Base-by-base conservation (phyloP, 768 basidiomycete genomes). In the Amanita inopinata region DNA sequence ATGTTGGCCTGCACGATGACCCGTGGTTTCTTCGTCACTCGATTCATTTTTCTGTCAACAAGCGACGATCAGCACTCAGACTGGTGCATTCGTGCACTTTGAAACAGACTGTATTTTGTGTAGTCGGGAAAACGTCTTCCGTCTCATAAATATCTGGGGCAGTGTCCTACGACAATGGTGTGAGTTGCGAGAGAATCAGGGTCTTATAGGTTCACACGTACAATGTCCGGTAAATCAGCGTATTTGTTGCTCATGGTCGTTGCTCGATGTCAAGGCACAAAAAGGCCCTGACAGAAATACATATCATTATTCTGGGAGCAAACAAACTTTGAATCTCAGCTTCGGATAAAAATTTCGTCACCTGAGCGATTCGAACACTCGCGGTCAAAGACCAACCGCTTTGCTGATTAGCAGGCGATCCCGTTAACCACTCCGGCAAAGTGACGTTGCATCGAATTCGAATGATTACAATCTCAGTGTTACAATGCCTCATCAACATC, bases 391-490 rank as follows among this genome's bases (percentile, higher is more conserved):
- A 61, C 62, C 66, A 69, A 66, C 65, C 66, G 66, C 67, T 69
- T 36, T 39, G 46, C 53, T 57, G 19, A 49, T 18, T 80, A 80
- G 77, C 78, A 80, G 79, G 78, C 76, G 73, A 78, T 77, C 76
- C 76, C 77, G 78, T 84, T 86, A 85, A 87, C 83, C 83, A 86
- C 84, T 87, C 83, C 83, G 83, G 83, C 83, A 87, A 86, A 84
- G 83, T 83, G 80, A 83, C 80, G 24, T 49, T 47, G 33, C n/a
- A 37, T n/a, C n/a, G n/a, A n/a, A n/a, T n/a, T n/a, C n/a, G n/a
- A n/a, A n/a, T n/a, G n/a, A n/a, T n/a, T n/a, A n/a, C n/a, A n/a
- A n/a, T n/a, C n/a, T n/a, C n/a, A n/a, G n/a, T n/a, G n/a, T n/a
- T n/a, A n/a, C n/a, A n/a, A n/a, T n/a, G n/a, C n/a, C n/a, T n/a